Percentiles rank a stretch among this genome's conserved stretches.
These are phyloP conservation scores for Pneumocystis jirovecii DNA, from an alignment of 1,139 yeast genomes.

Conservation along the genomic window DNA sequence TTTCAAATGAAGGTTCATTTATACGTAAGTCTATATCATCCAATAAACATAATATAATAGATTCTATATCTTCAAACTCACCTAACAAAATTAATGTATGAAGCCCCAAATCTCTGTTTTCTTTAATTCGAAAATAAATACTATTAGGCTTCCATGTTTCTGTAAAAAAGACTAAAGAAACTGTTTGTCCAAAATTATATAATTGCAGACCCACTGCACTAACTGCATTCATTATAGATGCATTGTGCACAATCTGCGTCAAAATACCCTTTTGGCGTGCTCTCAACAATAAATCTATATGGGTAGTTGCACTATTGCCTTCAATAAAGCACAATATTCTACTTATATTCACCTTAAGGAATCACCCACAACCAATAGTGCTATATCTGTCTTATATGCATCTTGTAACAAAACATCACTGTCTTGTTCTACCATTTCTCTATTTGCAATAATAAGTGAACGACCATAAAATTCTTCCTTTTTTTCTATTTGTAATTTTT, in stretches of 20 bases:
- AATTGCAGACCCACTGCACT: slow-evolving; percentile 95
- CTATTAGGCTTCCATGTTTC: slow-evolving; percentile 94
- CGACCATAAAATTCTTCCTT: slow-evolving; percentile 74
- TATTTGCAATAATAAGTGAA: slow-evolving; percentile 73
- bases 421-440: slow-evolving; percentile 85
- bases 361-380: slow-evolving; percentile 92
- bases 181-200: slow-evolving; percentile 92
- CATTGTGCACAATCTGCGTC: slow-evolving; percentile 80
- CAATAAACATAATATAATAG: neutral
- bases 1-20: slow-evolving; percentile 88
- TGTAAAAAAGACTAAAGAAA: slow-evolving; percentile 86
- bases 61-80: neutral
- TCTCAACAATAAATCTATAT: slow-evolving; percentile 79
- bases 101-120: slow-evolving; percentile 75
- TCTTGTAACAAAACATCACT: slow-evolving; percentile 65
- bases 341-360: slow-evolving; percentile 48
- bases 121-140: slow-evolving; percentile 76
- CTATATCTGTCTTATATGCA: slow-evolving; percentile 57
- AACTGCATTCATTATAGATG: slow-evolving; percentile 95
- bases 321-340: neutral
- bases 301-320: slow-evolving; percentile 65
- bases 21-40: slow-evolving; percentile 59
- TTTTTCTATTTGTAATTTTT: slow-evolving; percentile 14
- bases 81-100: slow-evolving; percentile 67
- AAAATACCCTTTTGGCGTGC: slow-evolving; percentile 71